phyloP scores from a whole-genome alignment of 257 asterid species.

The Solanum microdontum region DNA sequence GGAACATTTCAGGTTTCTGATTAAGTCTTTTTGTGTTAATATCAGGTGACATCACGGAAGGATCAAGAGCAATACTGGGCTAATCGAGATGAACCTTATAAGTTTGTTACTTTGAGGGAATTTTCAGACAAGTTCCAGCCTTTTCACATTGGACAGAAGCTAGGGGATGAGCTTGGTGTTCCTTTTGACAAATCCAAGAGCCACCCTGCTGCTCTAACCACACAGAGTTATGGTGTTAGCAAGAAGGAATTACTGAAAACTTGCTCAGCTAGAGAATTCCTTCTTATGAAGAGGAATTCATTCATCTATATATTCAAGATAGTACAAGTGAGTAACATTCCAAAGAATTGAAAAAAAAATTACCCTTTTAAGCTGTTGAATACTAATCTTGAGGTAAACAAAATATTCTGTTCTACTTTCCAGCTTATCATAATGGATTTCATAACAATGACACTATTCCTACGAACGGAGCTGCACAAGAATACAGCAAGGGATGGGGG shows the following conservation, averaged over 20 bases:
- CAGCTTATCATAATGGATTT: slow-evolving; percentile 38
- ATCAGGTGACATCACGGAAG: slow-evolving; percentile 43
- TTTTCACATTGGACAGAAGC: slow-evolving; percentile 4
- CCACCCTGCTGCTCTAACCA: slow-evolving; percentile 6
- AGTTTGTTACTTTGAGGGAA: slow-evolving; percentile 7
- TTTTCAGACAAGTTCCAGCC: slow-evolving; percentile 5
- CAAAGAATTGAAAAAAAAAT: not conserved
- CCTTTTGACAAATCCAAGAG: slow-evolving; percentile 11
- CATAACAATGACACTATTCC: slow-evolving; percentile 31
- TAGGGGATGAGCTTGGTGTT: slow-evolving; percentile 5
- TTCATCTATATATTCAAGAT: slow-evolving; percentile 28
- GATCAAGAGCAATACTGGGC: slow-evolving; percentile 51
- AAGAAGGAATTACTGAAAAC: slow-evolving; percentile 17
- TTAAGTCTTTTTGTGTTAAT: not conserved
- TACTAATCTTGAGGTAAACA: not conserved
- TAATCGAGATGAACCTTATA: slow-evolving; percentile 16
- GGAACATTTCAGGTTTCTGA: not conserved
- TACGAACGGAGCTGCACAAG: slow-evolving; percentile 35
- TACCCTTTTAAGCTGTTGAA: not conserved
- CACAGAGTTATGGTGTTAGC: not conserved
- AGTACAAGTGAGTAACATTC: slow-evolving; percentile 18
- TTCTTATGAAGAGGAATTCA: slow-evolving; percentile 44
- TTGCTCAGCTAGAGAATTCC: slow-evolving; percentile 38
- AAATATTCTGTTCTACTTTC: not conserved
- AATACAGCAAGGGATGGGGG: slow-evolving; percentile 20